Evolutionary conservation across 371 early-diverging fungal species (phyloP).

Genomic region (Batkoa obscura): DNA sequence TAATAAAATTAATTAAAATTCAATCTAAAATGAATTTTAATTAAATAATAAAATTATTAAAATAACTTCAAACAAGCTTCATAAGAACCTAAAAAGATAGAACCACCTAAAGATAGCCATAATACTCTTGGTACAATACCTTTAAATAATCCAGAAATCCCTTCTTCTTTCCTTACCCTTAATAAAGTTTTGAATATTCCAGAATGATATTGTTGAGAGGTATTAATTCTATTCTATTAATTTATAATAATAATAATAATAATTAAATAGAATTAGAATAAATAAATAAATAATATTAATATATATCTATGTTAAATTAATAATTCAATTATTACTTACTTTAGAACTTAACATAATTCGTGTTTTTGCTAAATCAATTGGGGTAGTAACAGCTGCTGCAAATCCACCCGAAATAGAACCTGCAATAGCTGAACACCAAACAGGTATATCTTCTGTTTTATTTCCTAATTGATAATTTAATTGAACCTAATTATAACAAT

Average conservation of each 20-base stretch:
- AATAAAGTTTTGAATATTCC: slow-evolving; percentile 49
- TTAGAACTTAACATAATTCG: slow-evolving; percentile 69
- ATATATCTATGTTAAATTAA: not conserved
- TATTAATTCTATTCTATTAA: too few species aligned
- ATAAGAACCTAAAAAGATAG: slow-evolving; percentile 87
- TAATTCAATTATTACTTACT: slow-evolving; percentile 11
- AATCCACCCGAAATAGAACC: slow-evolving; percentile 77
- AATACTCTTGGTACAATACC: slow-evolving; percentile 84
- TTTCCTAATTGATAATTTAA: slow-evolving; percentile 13
- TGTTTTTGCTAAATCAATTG: slow-evolving; percentile 85
- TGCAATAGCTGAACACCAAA: slow-evolving; percentile 72
- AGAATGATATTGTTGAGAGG: too few species aligned
- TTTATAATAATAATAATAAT: too few species aligned
- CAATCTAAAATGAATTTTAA: too few species aligned
- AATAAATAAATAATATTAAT: slow-evolving; percentile 24
- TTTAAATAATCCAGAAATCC: slow-evolving; percentile 49
- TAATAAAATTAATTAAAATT: too few species aligned
- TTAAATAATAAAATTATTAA: too few species aligned
- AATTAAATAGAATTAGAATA: too few species aligned
- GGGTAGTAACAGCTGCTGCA: slow-evolving; percentile 80
- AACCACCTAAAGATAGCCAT: slow-evolving; percentile 91
- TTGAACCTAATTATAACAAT: not conserved
- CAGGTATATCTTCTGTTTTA: too few species aligned
- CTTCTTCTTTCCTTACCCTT: slow-evolving; percentile 63
- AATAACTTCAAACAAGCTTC: slow-evolving; percentile 46